phyloP scores from a whole-genome alignment of 1,139 yeast genomes.

The Geotrichum klebahnii region DNA sequence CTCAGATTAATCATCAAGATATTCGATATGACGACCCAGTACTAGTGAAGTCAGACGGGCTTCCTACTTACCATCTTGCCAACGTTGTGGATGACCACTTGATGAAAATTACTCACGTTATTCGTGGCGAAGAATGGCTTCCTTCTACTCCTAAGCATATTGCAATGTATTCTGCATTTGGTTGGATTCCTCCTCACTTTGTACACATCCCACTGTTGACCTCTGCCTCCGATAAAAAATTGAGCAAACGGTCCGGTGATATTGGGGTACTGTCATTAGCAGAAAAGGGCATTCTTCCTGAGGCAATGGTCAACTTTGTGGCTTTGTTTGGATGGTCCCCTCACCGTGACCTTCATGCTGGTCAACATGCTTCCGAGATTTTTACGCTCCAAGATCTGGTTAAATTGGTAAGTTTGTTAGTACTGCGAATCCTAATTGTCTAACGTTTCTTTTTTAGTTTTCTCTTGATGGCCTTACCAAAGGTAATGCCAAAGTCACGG shows the following conservation, averaged over 20 bases:
- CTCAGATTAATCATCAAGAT: conserved; percentile 66
- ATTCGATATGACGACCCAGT: conserved; percentile 86
- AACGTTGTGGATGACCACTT: conserved; percentile 91
- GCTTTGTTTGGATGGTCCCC: conserved; percentile 96
- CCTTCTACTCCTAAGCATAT: conserved; percentile 93
- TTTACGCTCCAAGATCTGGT: conserved; percentile 54
- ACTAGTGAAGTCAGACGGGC: conserved; percentile 80
- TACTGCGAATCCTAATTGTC: too few species aligned
- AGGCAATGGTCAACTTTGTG: conserved; percentile 79
- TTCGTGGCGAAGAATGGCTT: conserved; percentile 97
- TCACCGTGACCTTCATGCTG: conserved; percentile 42
- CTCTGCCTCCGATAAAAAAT: conserved; percentile 65
- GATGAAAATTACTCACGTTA: conserved; percentile 89
- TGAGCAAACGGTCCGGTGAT: conserved; percentile 84
- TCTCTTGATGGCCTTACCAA: conserved; percentile 69
- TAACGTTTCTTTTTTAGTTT: conserved; percentile 36
- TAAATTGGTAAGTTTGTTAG: conserved; percentile 24
- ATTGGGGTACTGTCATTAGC: conserved; percentile 60
- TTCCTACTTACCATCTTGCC: conserved; percentile 96
- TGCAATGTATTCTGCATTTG: conserved; percentile 79
- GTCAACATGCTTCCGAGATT: conserved; percentile 54
- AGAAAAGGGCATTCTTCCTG: conserved; percentile 68
- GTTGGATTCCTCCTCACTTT: conserved; percentile 77
- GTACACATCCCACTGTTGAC: conserved; percentile 89
- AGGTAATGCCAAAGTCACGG: conserved; percentile 90